These are phyloP conservation scores for Nemania serpens DNA, from an alignment of 2,329 filamentous ascomycete genomes.

Conservation along the genomic window DNA sequence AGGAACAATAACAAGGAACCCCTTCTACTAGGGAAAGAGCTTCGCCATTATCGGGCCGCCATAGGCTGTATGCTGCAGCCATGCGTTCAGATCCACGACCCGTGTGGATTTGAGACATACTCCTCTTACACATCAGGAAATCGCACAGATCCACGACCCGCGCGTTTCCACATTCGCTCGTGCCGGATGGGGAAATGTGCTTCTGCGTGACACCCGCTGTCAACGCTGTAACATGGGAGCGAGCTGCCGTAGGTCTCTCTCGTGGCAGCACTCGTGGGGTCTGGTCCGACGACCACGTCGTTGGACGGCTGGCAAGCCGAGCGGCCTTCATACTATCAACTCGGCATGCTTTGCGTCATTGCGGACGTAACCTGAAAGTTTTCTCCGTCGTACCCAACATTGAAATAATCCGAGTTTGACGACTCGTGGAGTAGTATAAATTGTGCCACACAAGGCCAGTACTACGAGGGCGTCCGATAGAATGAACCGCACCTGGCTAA, in stretches of 20 bases:
- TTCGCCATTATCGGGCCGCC: neutral
- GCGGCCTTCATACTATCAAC: neutral
- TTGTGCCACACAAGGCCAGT: neutral
- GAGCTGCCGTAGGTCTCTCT: neutral
- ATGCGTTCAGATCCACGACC: neutral
- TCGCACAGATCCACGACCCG: slow-evolving; percentile 5
- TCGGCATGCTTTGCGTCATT: neutral
- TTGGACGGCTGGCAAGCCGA: neutral
- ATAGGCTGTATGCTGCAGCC: slow-evolving; percentile 14
- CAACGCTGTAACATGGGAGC: neutral
- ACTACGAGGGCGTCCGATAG: neutral
- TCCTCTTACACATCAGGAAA: slow-evolving; percentile 4
- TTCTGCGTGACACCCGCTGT: slow-evolving; percentile 5
- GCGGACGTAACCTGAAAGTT: neutral
- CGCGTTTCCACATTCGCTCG: neutral
- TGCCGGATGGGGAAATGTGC: slow-evolving; percentile 7
- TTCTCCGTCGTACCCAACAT: too few relatives aligned
- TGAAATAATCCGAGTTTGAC: neutral
- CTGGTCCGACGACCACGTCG: neutral
- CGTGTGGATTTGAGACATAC: neutral
- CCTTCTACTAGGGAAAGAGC: neutral
- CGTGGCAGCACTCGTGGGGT: neutral
- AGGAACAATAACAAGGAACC: neutral
- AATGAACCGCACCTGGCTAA: too few relatives aligned
- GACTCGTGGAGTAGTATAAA: neutral